Evolutionary conservation across 108 stramenopile genomes (phyloP).

Genomic region (Craspedostauros australis): DNA sequence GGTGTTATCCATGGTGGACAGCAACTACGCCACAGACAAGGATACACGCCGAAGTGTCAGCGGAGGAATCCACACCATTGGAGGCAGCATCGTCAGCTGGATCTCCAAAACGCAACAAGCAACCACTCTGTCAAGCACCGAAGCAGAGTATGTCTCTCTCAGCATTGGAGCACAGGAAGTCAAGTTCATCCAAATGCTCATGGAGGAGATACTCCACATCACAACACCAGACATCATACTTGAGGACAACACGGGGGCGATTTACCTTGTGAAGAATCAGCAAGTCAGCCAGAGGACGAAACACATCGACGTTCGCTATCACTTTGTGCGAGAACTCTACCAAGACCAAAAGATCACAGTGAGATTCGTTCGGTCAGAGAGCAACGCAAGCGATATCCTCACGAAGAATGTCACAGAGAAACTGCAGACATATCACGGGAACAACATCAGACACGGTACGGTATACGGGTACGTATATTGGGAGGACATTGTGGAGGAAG

Average conservation of each 20-base stretch:
- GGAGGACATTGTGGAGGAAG: too few species aligned
- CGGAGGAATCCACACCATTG: conserved; percentile 17
- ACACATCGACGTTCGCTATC: conserved; percentile 15
- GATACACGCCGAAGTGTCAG: conserved; percentile 10
- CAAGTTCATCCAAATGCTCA: conserved; percentile 15
- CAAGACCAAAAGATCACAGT: too few species aligned
- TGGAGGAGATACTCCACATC: conserved; percentile 4
- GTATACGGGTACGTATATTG: too few species aligned
- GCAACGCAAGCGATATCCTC: too few species aligned
- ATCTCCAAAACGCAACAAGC: conserved; percentile 5
- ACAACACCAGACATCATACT: conserved; percentile 3
- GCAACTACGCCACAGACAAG: conserved; percentile 11
- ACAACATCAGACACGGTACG: too few species aligned
- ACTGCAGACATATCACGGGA: too few species aligned
- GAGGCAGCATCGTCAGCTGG: background rate
- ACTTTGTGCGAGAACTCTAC: too few species aligned
- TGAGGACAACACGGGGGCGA: conserved; percentile 23
- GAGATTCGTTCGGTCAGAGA: too few species aligned
- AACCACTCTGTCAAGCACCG: background rate
- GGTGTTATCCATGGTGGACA: conserved; percentile 3
- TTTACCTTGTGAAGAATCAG: conserved; percentile 16
- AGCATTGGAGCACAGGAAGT: conserved; percentile 5
- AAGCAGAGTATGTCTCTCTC: conserved; percentile 17
- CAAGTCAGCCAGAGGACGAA: conserved; percentile 21
- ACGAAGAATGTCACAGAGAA: too few species aligned